These are phyloP conservation scores for Aspergillus sparsus DNA, from an alignment of 495 filamentous ascomycete species.

Conservation along the genomic window DNA sequence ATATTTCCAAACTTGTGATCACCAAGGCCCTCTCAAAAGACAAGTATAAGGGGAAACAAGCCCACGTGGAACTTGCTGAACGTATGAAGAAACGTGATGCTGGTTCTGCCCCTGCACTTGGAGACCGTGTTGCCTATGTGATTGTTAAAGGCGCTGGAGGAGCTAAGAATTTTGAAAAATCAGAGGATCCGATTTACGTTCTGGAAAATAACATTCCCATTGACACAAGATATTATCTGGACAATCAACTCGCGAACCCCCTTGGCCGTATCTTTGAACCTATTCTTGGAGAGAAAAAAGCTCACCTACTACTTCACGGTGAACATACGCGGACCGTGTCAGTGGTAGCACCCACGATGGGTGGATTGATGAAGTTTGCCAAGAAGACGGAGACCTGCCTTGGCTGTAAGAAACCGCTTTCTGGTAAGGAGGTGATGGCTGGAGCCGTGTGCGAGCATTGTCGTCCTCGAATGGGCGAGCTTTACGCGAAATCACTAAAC, in stretches of 20 bases:
- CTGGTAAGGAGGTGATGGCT: constrained; percentile 70
- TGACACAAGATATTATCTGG: constrained; percentile 98
- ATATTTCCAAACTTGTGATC: constrained; percentile 99
- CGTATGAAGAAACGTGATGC: constrained; percentile 96
- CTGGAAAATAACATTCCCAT: constrained; percentile 97
- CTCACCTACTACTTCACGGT: constrained; percentile 76
- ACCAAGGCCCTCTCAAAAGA: constrained; percentile 91
- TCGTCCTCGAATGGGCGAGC: constrained; percentile 79
- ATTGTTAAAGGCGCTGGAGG: constrained; percentile 84
- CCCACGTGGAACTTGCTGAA: constrained; percentile 89
- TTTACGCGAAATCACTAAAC: constrained; percentile 87
- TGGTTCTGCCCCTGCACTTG: constrained; percentile 90
- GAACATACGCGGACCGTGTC: constrained; percentile 92
- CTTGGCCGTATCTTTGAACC: constrained; percentile 96
- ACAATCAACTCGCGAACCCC: constrained; percentile 96
- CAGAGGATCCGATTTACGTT: constrained; percentile 95
- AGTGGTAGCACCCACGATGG: constrained; percentile 83
- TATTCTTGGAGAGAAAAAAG: constrained; percentile 89
- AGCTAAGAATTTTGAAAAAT: constrained; percentile 92
- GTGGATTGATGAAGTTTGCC: constrained; percentile 96
- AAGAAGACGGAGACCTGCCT: constrained; percentile 98
- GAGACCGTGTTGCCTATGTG: constrained; percentile 97
- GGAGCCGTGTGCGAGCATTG: constrained; percentile 90
- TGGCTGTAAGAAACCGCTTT: constrained; percentile 96
- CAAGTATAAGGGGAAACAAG: constrained; percentile 85